Percentiles rank a stretch among this genome's conserved stretches.
These are phyloP conservation scores for Zymoseptoria ardabiliae DNA, from an alignment of 2,329 filamentous ascomycete species.

Conservation along the genomic window DNA sequence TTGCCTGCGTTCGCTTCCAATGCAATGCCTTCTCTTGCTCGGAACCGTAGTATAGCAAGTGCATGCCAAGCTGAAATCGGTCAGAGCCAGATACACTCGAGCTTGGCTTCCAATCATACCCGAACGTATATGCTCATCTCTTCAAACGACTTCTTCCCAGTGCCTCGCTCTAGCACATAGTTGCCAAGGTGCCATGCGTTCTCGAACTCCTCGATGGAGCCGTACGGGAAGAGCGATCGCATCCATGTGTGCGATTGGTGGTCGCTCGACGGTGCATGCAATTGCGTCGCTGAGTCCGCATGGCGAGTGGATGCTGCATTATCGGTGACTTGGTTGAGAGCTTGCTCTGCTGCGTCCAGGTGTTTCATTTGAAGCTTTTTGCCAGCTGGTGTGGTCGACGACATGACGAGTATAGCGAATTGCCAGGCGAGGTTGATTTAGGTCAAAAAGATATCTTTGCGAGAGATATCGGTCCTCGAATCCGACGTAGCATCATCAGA, in stretches of 20 bases:
- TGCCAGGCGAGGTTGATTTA: neutral
- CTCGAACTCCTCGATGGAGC: constrained; percentile 30
- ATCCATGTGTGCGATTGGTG: constrained; percentile 19
- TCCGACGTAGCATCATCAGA: neutral
- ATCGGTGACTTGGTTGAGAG: constrained; percentile 20
- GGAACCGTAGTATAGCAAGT: constrained; percentile 38
- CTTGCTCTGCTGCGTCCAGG: constrained; percentile 20
- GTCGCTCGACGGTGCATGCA: constrained; percentile 21
- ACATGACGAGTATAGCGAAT: neutral
- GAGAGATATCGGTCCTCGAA: neutral
- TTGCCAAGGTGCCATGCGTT: constrained; percentile 35
- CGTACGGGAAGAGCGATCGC: constrained; percentile 19
- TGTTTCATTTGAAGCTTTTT: constrained; percentile 13
- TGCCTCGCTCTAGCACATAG: constrained; percentile 37
- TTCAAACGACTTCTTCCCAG: constrained; percentile 36
- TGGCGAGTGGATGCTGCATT: constrained; percentile 14
- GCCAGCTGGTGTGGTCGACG: neutral
- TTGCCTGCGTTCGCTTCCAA: constrained; percentile 27
- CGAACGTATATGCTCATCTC: constrained; percentile 38
- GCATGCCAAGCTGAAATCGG: constrained; percentile 32
- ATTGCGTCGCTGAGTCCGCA: constrained; percentile 21
- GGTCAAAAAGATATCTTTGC: neutral
- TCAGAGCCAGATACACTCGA: neutral
- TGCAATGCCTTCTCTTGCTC: constrained; percentile 34
- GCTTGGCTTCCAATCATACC: neutral